A percentile compares a stretch with the other conserved stretches of the same genome.
Evolutionary conservation across 306 rosid genomes (phyloP).

Genomic region (Vigna hirtella): DNA sequence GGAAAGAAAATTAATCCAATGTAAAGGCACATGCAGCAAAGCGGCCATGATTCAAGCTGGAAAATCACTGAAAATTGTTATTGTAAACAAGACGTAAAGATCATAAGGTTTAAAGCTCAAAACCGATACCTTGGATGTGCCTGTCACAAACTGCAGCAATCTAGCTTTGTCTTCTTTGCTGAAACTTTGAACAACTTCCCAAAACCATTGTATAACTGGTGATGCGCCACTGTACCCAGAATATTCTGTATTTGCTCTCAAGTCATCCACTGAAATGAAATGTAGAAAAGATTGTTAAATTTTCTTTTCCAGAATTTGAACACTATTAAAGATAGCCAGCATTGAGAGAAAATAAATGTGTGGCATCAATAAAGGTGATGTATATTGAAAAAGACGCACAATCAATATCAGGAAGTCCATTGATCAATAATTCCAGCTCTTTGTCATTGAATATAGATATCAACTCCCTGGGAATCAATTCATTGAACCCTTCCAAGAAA

Average conservation of each 20-base stretch:
- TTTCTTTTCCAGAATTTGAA: conserved; percentile 4
- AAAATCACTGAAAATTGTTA: conserved; percentile 12
- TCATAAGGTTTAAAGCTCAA: background rate
- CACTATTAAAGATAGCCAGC: background rate
- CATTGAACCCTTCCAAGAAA: conserved; percentile 86
- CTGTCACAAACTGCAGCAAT: conserved; percentile 96
- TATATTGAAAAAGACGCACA: conserved; percentile 54
- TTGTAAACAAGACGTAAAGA: conserved; percentile 7
- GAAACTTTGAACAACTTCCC: conserved; percentile 91
- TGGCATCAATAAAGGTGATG: background rate
- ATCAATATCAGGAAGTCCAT: conserved; percentile 98
- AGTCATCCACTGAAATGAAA: conserved; percentile 86
- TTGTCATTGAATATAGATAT: conserved; percentile 91
- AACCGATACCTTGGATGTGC: conserved; percentile 87
- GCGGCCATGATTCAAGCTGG: background rate
- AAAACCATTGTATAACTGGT: conserved; percentile 91
- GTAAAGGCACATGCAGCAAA: background rate
- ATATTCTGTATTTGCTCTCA: conserved; percentile 96
- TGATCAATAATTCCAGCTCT: conserved; percentile 90
- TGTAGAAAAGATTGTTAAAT: conserved; percentile 37
- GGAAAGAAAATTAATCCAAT: background rate
- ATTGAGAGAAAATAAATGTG: conserved; percentile 8
- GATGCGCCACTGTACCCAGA: conserved; percentile 91
- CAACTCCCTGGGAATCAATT: conserved; percentile 72
- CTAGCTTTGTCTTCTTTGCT: conserved; percentile 99